phyloP scores from a whole-genome alignment of 2,329 filamentous ascomycete genomes.

The Diaporthe longicolla region DNA sequence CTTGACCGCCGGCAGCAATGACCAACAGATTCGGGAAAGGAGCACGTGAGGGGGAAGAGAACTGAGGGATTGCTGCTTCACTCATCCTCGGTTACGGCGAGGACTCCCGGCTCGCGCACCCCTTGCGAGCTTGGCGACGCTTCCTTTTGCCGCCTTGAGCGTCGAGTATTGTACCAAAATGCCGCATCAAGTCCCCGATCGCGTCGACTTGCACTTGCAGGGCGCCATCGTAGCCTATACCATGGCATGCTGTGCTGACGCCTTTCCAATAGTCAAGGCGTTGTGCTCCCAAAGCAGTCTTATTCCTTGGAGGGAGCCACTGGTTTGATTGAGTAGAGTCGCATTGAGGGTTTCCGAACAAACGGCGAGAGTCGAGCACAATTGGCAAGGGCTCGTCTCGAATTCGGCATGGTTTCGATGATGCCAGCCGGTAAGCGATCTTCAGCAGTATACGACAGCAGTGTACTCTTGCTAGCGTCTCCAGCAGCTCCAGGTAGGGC shows the following conservation, averaged over 20 bases:
- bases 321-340: not conserved
- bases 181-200: constrained; percentile 12
- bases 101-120: not conserved
- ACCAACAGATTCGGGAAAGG: not conserved
- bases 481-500: not conserved
- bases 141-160: not conserved
- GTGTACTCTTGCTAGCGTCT: not conserved
- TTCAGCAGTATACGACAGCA: not conserved
- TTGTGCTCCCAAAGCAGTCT: not conserved
- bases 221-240: not conserved
- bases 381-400: not conserved
- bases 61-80: not conserved
- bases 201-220: not conserved
- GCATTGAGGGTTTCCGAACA: not conserved
- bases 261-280: not conserved
- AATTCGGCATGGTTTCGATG: constrained; percentile 18
- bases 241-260: not conserved
- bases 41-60: not conserved
- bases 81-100: constrained; percentile 2
- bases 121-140: constrained; percentile 21
- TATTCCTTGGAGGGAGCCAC: not conserved
- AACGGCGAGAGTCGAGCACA: constrained; percentile 11
- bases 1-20: constrained; percentile 8
- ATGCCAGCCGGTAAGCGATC: constrained; percentile 14
- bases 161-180: not conserved